phyloP scores from a whole-genome alignment of 2,329 filamentous ascomycete genomes.

The Talaromyces sp. region DNA sequence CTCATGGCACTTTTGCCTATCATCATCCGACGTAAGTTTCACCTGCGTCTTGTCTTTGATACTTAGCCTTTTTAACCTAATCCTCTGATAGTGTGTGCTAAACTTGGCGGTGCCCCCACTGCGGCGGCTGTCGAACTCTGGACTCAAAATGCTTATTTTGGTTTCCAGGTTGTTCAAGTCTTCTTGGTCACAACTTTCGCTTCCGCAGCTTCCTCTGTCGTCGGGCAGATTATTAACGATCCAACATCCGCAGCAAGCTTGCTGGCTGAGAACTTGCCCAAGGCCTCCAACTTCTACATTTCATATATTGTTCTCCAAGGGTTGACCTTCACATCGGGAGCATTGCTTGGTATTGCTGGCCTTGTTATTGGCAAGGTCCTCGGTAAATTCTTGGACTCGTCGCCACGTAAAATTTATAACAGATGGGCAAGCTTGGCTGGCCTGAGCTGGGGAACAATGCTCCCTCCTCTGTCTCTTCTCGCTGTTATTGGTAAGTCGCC shows the following conservation, averaged over 20 bases:
- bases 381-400: conserved; percentile 68
- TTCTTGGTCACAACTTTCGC: conserved; percentile 82
- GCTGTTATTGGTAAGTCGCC: conserved; percentile 63
- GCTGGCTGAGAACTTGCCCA: conserved; percentile 69
- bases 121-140: conserved; percentile 76
- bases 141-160: conserved; percentile 84
- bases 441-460: conserved; percentile 76
- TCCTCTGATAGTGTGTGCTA: conserved; percentile 60
- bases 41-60: background rate
- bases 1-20: conserved; percentile 83
- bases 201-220: conserved; percentile 69
- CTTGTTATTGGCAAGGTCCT: conserved; percentile 68
- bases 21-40: conserved; percentile 63
- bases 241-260: conserved; percentile 58
- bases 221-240: conserved; percentile 55
- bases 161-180: conserved; percentile 68
- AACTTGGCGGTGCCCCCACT: conserved; percentile 72
- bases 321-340: conserved; percentile 67
- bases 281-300: conserved; percentile 88
- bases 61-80: background rate
- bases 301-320: conserved; percentile 94
- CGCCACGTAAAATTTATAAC: conserved; percentile 71
- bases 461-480: conserved; percentile 77
- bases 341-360: conserved; percentile 67
- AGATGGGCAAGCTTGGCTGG: conserved; percentile 69